These are phyloP conservation scores for Candida pseudoglaebosa DNA, from an alignment of 805 yeast genomes.

Conservation along the genomic window DNA sequence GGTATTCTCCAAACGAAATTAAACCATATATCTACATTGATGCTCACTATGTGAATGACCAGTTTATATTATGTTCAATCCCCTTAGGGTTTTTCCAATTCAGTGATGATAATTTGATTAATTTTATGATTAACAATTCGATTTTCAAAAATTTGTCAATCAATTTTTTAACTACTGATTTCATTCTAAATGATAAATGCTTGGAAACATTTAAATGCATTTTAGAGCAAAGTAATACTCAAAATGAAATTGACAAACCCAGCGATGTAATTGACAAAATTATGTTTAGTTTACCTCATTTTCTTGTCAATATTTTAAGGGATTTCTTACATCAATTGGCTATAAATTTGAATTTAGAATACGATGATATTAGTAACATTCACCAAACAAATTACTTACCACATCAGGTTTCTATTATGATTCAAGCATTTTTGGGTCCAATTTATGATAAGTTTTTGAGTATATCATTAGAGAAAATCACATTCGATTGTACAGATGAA, in stretches of 20 bases:
- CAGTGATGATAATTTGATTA: constrained; percentile 10
- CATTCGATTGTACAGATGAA: neutral
- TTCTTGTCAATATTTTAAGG: constrained; percentile 8
- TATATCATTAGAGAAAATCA: neutral
- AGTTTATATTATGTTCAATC: constrained; percentile 15
- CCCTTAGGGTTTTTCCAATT: constrained; percentile 18
- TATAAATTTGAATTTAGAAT: neutral
- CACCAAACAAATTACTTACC: no score
- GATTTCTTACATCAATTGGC: constrained; percentile 6
- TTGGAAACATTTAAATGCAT: constrained; percentile 15
- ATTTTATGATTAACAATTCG: constrained; percentile 13
- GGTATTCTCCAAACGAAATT: constrained; percentile 11
- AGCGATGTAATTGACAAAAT: constrained; percentile 5
- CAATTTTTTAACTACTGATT: constrained; percentile 19
- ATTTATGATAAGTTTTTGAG: constrained; percentile 5
- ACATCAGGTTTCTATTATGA: constrained; percentile 4
- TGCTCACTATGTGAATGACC: constrained; percentile 16
- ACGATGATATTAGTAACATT: no score
- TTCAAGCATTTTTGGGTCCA: constrained; percentile 6
- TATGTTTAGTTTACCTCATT: constrained; percentile 16
- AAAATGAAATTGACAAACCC: constrained; percentile 7
- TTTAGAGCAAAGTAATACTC: constrained; percentile 8
- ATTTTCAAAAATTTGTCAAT: constrained; percentile 15
- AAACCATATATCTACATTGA: constrained; percentile 16
- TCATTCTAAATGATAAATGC: constrained; percentile 14